These are phyloP conservation scores for Ailanthus altissimus DNA, from an alignment of 345 rosid species.

Conservation along the genomic window DNA sequence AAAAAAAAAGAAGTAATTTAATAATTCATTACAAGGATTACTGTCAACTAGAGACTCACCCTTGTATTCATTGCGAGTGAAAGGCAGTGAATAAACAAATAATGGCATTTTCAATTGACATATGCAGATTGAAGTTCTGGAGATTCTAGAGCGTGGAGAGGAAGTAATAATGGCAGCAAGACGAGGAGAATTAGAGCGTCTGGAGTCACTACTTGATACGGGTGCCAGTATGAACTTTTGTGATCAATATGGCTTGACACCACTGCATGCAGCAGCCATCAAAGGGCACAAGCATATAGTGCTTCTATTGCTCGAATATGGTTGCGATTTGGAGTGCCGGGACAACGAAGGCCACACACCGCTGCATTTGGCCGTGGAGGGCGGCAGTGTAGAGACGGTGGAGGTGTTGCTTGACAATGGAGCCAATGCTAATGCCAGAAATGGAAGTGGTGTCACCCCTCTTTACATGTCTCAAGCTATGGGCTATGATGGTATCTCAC, in stretches of 20 bases:
- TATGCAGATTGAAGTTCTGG: constrained; percentile 33
- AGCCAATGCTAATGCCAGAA: constrained; percentile 42
- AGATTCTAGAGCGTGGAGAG: constrained; percentile 38
- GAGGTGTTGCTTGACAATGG: constrained; percentile 45
- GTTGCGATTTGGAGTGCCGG: constrained; percentile 34
- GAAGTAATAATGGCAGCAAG: constrained; percentile 48
- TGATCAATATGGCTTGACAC: constrained; percentile 50
- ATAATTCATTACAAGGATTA: no score
- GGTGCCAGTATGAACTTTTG: constrained; percentile 33
- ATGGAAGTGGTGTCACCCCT: constrained; percentile 40
- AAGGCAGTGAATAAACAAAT: neutral
- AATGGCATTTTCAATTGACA: neutral
- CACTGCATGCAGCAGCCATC: constrained; percentile 54
- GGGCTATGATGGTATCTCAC: constrained; percentile 35
- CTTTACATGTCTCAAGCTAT: constrained; percentile 37
- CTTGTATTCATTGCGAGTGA: neutral
- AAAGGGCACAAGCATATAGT: constrained; percentile 44
- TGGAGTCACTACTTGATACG: constrained; percentile 24
- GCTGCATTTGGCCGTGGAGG: constrained; percentile 54
- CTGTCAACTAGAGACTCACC: neutral
- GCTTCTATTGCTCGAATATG: constrained; percentile 36
- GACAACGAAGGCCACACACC: constrained; percentile 56
- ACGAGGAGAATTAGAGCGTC: constrained; percentile 33
- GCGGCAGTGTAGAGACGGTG: constrained; percentile 42
- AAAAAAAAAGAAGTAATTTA: no score